Evolutionary conservation across 805 yeast genomes (phyloP).

Genomic region (Cyberlindnera maritima): DNA sequence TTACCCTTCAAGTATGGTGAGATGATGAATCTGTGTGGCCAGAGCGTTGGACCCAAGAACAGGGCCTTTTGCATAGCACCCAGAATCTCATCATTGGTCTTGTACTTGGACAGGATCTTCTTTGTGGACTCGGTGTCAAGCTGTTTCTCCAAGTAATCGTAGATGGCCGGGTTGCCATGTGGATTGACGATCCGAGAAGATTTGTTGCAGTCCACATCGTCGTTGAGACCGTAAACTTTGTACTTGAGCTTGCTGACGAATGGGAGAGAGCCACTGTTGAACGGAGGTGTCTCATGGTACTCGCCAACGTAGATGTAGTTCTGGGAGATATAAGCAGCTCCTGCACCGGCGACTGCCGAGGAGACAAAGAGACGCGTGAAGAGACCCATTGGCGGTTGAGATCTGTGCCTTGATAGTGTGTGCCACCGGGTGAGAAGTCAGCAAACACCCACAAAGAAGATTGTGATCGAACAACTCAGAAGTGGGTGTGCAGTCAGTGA

Average conservation of each 20-base stretch:
- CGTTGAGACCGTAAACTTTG: constrained; percentile 8
- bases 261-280: constrained; percentile 2
- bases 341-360: constrained; percentile 10
- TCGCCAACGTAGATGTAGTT: constrained; percentile 19
- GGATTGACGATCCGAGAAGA: constrained; percentile 16
- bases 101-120: constrained; percentile 18
- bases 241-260: constrained; percentile 3
- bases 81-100: constrained; percentile 23
- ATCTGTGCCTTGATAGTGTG: too few species aligned
- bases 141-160: constrained; percentile 23
- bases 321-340: constrained; percentile 5
- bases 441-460: not conserved
- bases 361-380: constrained; percentile 5
- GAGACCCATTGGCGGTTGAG: constrained; percentile 6
- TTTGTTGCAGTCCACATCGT: constrained; percentile 12
- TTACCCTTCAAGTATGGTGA: constrained; percentile 18
- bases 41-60: constrained; percentile 24
- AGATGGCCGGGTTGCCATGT: constrained; percentile 13
- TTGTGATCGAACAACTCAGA: not conserved
- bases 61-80: constrained; percentile 22
- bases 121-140: constrained; percentile 16
- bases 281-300: constrained; percentile 19
- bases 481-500: too few species aligned
- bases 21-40: constrained; percentile 23
- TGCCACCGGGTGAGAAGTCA: not conserved